Evolutionary conservation across 2,329 filamentous ascomycete species (phyloP).

Genomic region (Ophiostoma australiae): DNA sequence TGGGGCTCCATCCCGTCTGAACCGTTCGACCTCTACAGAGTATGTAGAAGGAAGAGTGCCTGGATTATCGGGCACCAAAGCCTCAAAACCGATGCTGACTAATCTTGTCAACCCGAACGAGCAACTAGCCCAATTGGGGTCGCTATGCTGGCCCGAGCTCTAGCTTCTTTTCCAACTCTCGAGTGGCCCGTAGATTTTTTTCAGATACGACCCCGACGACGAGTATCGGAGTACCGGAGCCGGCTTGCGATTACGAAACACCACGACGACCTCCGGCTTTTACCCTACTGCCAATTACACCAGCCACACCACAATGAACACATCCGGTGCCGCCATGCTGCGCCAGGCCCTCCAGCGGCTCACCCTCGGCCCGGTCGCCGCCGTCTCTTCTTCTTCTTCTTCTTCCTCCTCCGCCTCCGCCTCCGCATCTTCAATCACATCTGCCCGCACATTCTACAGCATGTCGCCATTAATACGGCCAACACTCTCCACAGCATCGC

Average conservation of each 20-base stretch:
- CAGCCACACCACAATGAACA: slow-evolving; percentile 28
- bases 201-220: not conserved
- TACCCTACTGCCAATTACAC: not conserved
- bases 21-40: not conserved
- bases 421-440: not conserved
- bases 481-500: slow-evolving; percentile 28
- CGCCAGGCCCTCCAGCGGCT: slow-evolving; percentile 49
- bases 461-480: slow-evolving; percentile 14
- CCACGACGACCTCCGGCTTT: not conserved
- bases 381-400: not conserved
- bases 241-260: not conserved
- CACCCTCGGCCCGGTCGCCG: slow-evolving; percentile 34
- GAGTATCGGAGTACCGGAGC: slow-evolving; percentile 6
- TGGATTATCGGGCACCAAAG: slow-evolving; percentile 12
- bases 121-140: not conserved
- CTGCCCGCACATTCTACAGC: slow-evolving; percentile 20
- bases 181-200: slow-evolving; percentile 11
- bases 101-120: not conserved
- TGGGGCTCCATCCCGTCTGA: not conserved
- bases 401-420: not conserved
- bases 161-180: not conserved
- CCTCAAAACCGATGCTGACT: not conserved
- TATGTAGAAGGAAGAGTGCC: not conserved
- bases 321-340: slow-evolving; percentile 39
- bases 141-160: not conserved